These are phyloP conservation scores for Suillus weaverae DNA, from an alignment of 768 basidiomycete species.

Conservation along the genomic window DNA sequence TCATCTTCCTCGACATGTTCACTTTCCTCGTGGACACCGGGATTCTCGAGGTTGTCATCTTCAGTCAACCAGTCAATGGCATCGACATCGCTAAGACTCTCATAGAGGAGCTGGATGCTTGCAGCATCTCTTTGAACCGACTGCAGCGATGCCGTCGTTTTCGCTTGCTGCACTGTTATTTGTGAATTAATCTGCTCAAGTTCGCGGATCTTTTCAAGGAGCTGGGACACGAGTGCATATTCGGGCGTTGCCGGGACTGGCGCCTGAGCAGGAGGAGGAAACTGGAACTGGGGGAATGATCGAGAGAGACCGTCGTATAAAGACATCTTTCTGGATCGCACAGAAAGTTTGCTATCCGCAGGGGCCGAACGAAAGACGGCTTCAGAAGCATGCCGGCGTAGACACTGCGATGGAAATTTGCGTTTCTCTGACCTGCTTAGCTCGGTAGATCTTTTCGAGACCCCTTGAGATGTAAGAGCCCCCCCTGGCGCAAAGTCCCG, in stretches of 20 bases:
- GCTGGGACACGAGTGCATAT: slow-evolving; percentile 64
- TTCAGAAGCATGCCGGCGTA: slow-evolving; percentile 32
- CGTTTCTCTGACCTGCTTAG: slow-evolving; percentile 15
- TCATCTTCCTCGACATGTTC: slow-evolving; percentile 32
- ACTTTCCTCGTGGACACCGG: slow-evolving; percentile 17
- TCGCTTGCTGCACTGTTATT: slow-evolving; percentile 63
- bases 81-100: slow-evolving; percentile 58
- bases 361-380: slow-evolving; percentile 16
- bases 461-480: slow-evolving; percentile 30
- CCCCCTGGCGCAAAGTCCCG: slow-evolving; percentile 66
- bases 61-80: slow-evolving; percentile 43
- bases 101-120: slow-evolving; percentile 68
- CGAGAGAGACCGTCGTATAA: slow-evolving; percentile 24
- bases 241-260: slow-evolving; percentile 31
- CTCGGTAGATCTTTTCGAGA: neutral
- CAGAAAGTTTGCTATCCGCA: slow-evolving; percentile 10
- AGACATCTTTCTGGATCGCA: slow-evolving; percentile 20
- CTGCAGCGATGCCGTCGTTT: slow-evolving; percentile 61
- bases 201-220: slow-evolving; percentile 73
- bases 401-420: slow-evolving; percentile 17
- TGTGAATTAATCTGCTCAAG: slow-evolving; percentile 70
- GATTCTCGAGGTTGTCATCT: slow-evolving; percentile 40
- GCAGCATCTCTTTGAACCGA: slow-evolving; percentile 73
- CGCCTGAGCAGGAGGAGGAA: slow-evolving; percentile 12
- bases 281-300: slow-evolving; percentile 24